Percentiles rank a stretch among this genome's conserved stretches.
Conservation (phyloP, 2,329 filamentous ascomycete genomes). For the Acephala macrosclerotiorum region DNA sequence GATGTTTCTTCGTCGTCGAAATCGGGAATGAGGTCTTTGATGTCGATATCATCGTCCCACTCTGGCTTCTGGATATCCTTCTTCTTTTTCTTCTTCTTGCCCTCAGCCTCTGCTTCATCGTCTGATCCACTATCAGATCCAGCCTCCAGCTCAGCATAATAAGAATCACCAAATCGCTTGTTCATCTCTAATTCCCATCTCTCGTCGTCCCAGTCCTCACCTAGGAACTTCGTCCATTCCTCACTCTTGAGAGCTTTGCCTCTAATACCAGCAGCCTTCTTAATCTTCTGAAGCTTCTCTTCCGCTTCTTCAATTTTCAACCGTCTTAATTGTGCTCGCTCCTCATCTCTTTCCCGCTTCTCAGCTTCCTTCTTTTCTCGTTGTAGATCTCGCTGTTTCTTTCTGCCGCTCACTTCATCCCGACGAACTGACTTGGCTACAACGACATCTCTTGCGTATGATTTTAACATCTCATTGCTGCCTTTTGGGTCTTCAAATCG, state of each 20-base stretch:
- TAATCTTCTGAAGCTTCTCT: constrained; percentile 85
- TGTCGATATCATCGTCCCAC: constrained; percentile 98
- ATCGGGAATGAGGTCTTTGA: constrained; percentile 88
- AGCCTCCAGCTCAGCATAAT: constrained; percentile 77
- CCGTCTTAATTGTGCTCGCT: constrained; percentile 83
- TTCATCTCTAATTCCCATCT: constrained; percentile 92
- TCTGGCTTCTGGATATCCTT: constrained; percentile 80
- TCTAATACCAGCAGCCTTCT: constrained; percentile 82
- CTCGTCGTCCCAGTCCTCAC: constrained; percentile 87
- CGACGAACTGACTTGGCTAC: constrained; percentile 84
- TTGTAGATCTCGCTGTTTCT: constrained; percentile 81
- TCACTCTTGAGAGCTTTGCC: constrained; percentile 74
- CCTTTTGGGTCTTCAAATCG: constrained; percentile 92
- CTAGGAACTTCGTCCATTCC: constrained; percentile 84
- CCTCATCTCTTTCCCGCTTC: constrained; percentile 77
- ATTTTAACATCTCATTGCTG: constrained; percentile 85
- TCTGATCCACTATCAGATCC: constrained; percentile 65
- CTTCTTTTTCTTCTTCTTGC: constrained; percentile 65
- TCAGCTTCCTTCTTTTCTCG: constrained; percentile 79
- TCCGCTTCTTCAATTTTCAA: constrained; percentile 92
- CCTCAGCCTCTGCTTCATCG: constrained; percentile 50
- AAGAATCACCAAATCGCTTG: constrained; percentile 86
- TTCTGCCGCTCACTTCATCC: constrained; percentile 79
- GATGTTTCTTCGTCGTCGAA: constrained; percentile 72
- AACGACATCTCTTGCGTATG: constrained; percentile 87